A percentile compares a stretch with the other conserved stretches of the same genome.
These are phyloP conservation scores for Colletotrichum filicis DNA, from an alignment of 2,329 filamentous ascomycete genomes.

Conservation along the genomic window DNA sequence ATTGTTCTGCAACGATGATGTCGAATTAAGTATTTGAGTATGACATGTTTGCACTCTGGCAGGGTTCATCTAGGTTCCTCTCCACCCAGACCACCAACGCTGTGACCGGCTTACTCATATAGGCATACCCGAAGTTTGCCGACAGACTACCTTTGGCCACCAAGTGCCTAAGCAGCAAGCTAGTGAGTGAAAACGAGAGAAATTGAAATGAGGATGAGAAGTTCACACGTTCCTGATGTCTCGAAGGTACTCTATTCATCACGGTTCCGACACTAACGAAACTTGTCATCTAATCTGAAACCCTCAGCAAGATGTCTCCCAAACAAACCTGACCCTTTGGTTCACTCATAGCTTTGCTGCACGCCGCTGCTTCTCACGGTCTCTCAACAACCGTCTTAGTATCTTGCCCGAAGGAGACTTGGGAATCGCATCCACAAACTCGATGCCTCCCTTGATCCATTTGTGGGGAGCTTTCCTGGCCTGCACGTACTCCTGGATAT, in stretches of 20 bases:
- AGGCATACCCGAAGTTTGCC: slow-evolving; percentile 8
- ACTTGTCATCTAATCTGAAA: not conserved
- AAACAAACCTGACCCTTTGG: not conserved
- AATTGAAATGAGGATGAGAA: not conserved
- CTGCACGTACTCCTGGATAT: slow-evolving; percentile 48
- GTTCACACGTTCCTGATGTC: not conserved
- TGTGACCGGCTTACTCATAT: not conserved
- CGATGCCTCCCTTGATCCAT: slow-evolving; percentile 58
- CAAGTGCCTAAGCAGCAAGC: not conserved
- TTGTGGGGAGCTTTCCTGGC: slow-evolving; percentile 66
- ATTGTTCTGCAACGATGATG: not conserved
- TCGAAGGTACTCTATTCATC: not conserved
- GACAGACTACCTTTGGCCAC: not conserved
- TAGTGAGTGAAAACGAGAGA: too few species aligned
- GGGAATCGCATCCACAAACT: slow-evolving; percentile 64
- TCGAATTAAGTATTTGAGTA: not conserved
- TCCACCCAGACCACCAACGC: not conserved
- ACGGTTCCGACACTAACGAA: not conserved
- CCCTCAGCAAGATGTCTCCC: too few species aligned
- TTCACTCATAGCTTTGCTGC: not conserved
- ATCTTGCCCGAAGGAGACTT: slow-evolving; percentile 73
- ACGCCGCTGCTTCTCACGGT: slow-evolving; percentile 36
- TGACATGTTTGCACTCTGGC: not conserved
- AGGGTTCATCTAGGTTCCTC: not conserved
- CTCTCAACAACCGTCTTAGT: slow-evolving; percentile 62